Conservation (phyloP, 495 filamentous ascomycete genomes). For the Aspergillus baeticus region DNA sequence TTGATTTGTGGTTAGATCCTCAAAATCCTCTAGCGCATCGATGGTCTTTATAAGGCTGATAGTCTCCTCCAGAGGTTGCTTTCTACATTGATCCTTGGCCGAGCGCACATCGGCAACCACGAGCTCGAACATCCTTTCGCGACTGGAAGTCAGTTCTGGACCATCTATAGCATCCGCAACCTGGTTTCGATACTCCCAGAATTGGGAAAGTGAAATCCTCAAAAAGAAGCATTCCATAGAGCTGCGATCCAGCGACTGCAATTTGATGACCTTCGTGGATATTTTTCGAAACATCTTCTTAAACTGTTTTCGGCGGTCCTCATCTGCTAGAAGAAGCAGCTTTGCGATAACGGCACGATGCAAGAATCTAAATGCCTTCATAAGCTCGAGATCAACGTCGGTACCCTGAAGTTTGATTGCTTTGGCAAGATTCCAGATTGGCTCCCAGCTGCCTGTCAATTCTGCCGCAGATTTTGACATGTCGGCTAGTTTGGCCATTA, state of each 20-base stretch:
- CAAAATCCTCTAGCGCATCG: slow-evolving; percentile 46
- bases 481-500: slow-evolving; percentile 44
- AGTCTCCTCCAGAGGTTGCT: slow-evolving; percentile 41
- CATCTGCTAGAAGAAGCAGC: slow-evolving; percentile 35
- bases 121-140: slow-evolving; percentile 35
- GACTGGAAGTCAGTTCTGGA: slow-evolving; percentile 32
- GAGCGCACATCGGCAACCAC: slow-evolving; percentile 39
- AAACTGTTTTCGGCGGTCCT: slow-evolving; percentile 34
- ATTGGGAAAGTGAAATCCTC: slow-evolving; percentile 38
- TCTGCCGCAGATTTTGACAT: slow-evolving; percentile 42
- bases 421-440: slow-evolving; percentile 39
- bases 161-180: slow-evolving; percentile 31
- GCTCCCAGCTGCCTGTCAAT: slow-evolving; percentile 41
- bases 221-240: slow-evolving; percentile 43
- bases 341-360: slow-evolving; percentile 37
- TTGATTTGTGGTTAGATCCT: slow-evolving; percentile 38
- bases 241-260: slow-evolving; percentile 36
- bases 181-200: slow-evolving; percentile 37
- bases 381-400: slow-evolving; percentile 40
- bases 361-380: slow-evolving; percentile 43
- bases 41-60: slow-evolving; percentile 44
- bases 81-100: slow-evolving; percentile 41
- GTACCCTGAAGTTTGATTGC: slow-evolving; percentile 33
- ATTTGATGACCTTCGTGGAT: slow-evolving; percentile 33
- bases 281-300: slow-evolving; percentile 38